Evolutionary conservation across 768 basidiomycete genomes (phyloP), one percentile per base, ranked within the genome.

Genomic region (Ramaria sp.): DNA sequence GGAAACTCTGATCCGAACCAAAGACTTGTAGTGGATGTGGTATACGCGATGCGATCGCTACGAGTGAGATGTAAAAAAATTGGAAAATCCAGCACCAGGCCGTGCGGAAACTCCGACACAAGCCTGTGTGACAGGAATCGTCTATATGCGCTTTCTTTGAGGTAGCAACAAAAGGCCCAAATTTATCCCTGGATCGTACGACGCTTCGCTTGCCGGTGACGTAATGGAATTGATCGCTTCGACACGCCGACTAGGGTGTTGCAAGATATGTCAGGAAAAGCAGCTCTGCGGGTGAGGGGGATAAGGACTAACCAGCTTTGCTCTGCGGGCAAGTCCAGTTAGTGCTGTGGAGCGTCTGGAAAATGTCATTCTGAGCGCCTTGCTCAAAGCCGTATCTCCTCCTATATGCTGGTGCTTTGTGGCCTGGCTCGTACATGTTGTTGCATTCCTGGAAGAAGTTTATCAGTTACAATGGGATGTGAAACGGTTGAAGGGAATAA

Each of bases 361-460:
- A 87, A 57, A 88, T 86, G 64, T 88, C 84, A 51, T 76, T 63
- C 64, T 91, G 88, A 0, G 85, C 70, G 7, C 88, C 86, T 61
- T 89, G 80, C 8, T 58, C 55, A 66, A 85, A 89, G 62, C 82
- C 82, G 72, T 85, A 88, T 12, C 79, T 67, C 57, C 78, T 76
- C 60, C 75, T 82, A 66, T 89, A 89, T 56, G 43, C 47, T 10
- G 53, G 53, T 12, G 53, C 53, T n/a, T 13, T 7, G 24, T 55
- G 53, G 27, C 43, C 43, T 4, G 53, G 53, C 28, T 58, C 55
- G 9, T 68, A 68, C 18, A 65, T 63, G 27, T 59, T 42, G 32
- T 56, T 56, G 30, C 45, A 50, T 34, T 56, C 61, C 30, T 48
- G 34, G 30, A 38, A 44, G 47, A 2, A 38, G 8, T 8, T 9